Percentiles rank a stretch among this genome's conserved stretches.
These are phyloP conservation scores for Apiospora arundinis DNA, from an alignment of 2,329 filamentous ascomycete species.

Conservation along the genomic window DNA sequence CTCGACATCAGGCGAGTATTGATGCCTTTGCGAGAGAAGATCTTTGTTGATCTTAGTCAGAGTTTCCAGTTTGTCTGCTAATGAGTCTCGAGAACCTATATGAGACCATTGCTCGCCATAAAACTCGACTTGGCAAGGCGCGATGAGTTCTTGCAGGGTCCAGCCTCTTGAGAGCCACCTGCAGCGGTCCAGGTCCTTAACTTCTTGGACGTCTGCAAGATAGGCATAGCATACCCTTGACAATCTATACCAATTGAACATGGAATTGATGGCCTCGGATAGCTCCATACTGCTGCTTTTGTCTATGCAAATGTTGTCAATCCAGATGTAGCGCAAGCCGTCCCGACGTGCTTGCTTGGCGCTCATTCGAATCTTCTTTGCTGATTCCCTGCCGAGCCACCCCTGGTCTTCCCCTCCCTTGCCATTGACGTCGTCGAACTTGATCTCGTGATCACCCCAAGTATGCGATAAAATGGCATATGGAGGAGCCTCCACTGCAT, in stretches of 20 bases:
- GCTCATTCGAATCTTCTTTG: not conserved
- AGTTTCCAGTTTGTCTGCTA: not conserved
- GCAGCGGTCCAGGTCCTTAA: not conserved
- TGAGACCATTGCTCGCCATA: not conserved
- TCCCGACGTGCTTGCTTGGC: not conserved
- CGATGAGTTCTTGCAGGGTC: not conserved
- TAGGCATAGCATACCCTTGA: not conserved
- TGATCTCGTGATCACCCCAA: not conserved
- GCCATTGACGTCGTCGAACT: not conserved
- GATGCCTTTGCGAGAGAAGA: not conserved
- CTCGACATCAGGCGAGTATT: not conserved
- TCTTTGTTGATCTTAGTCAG: not conserved
- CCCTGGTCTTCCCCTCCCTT: not conserved
- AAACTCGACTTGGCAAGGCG: not conserved
- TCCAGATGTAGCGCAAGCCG: not conserved
- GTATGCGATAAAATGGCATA: not conserved
- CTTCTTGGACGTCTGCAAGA: not conserved
- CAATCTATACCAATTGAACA: not conserved
- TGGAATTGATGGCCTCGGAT: conserved; percentile 1
- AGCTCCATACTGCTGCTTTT: not conserved
- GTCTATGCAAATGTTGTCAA: not conserved
- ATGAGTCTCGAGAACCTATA: not conserved
- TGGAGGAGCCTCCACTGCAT: not conserved
- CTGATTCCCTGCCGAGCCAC: not conserved
- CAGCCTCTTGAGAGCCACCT: not conserved